Evolutionary conservation across 2,329 filamentous ascomycete species (phyloP).

Genomic region (Phoma sp.): DNA sequence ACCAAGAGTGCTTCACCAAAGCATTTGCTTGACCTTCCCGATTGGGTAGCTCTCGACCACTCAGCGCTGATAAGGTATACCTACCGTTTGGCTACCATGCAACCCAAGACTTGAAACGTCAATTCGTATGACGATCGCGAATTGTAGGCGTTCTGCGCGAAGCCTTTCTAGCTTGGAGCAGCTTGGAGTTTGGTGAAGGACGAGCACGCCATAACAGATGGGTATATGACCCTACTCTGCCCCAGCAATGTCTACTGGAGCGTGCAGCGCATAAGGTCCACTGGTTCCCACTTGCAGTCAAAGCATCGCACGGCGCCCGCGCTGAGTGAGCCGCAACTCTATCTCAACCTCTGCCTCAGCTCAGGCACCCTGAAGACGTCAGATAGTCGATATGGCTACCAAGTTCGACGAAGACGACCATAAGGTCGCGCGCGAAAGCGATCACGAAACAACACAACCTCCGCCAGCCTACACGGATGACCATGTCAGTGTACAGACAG

Average conservation of each 20-base stretch:
- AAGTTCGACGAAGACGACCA: constrained; percentile 28
- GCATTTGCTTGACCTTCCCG: constrained; percentile 36
- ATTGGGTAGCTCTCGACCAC: constrained; percentile 21
- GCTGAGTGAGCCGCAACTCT: neutral
- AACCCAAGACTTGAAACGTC: constrained; percentile 36
- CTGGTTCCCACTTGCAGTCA: neutral
- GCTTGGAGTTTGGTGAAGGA: neutral
- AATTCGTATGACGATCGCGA: constrained; percentile 36
- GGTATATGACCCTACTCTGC: constrained; percentile 26
- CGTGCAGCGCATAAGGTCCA: constrained; percentile 18
- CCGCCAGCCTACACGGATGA: constrained; percentile 25
- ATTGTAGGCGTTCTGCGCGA: constrained; percentile 15
- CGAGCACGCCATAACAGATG: constrained; percentile 22
- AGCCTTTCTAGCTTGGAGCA: neutral
- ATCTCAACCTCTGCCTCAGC: neutral
- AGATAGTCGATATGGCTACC: constrained; percentile 25
- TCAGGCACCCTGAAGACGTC: neutral
- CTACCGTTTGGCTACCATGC: constrained; percentile 23
- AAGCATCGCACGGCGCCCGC: neutral
- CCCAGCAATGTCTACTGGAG: constrained; percentile 1
- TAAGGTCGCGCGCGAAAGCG: constrained; percentile 25
- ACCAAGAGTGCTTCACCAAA: constrained; percentile 29
- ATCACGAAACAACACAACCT: constrained; percentile 20
- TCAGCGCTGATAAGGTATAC: constrained; percentile 14
- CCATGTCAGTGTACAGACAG: constrained; percentile 38